These are phyloP conservation scores for Lasiodiplodia sp. DNA, from an alignment of 2,329 filamentous ascomycete genomes.

Conservation along the genomic window DNA sequence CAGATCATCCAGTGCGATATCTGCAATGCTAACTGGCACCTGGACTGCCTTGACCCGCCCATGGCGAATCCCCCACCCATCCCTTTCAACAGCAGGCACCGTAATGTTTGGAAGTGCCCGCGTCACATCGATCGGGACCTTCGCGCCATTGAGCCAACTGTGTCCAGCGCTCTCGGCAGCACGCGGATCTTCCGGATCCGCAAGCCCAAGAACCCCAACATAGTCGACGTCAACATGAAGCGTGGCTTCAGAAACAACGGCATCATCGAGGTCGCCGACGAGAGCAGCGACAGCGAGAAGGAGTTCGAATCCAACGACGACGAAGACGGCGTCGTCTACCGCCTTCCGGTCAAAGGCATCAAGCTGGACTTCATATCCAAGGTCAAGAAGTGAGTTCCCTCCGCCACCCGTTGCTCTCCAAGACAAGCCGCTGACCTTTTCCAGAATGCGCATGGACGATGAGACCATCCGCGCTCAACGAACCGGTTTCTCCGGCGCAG, in stretches of 20 bases:
- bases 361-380: slow-evolving; percentile 68
- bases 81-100: slow-evolving; percentile 59
- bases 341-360: slow-evolving; percentile 55
- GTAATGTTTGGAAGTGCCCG: slow-evolving; percentile 84
- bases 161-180: slow-evolving; percentile 35
- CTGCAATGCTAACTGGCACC: slow-evolving; percentile 85
- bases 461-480: background rate
- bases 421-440: background rate
- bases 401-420: background rate
- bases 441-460: slow-evolving; percentile 6
- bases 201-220: slow-evolving; percentile 57
- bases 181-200: slow-evolving; percentile 46
- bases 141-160: slow-evolving; percentile 53
- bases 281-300: slow-evolving; percentile 50
- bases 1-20: slow-evolving; percentile 86
- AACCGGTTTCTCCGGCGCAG: background rate
- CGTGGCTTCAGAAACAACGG: slow-evolving; percentile 68
- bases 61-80: slow-evolving; percentile 76
- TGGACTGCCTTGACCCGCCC: slow-evolving; percentile 90
- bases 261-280: slow-evolving; percentile 55
- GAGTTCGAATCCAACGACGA: slow-evolving; percentile 53
- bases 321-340: slow-evolving; percentile 50
- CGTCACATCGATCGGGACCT: slow-evolving; percentile 83
- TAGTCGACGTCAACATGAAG: slow-evolving; percentile 56
- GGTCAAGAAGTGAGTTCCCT: slow-evolving; percentile 54